These are phyloP conservation scores for Boletus subparvulus DNA, from an alignment of 768 basidiomycete genomes.

Conservation along the genomic window DNA sequence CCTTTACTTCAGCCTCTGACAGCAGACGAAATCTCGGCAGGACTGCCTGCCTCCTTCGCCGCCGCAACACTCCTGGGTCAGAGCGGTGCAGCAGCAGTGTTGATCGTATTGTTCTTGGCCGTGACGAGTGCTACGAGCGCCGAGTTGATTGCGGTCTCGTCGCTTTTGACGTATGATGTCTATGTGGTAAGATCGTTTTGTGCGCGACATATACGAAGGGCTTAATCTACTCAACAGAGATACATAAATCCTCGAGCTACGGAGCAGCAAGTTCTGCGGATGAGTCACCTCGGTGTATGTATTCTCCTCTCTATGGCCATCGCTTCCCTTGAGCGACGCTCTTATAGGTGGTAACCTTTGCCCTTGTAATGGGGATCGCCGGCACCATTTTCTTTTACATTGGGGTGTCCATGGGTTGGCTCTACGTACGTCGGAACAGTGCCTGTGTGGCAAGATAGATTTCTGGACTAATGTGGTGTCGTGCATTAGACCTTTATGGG, in stretches of 20 bases:
- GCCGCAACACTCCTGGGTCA: slow-evolving; percentile 81
- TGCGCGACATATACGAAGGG: not conserved
- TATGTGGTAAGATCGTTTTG: slow-evolving; percentile 54
- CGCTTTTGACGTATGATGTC: slow-evolving; percentile 80
- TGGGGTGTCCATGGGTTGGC: slow-evolving; percentile 91
- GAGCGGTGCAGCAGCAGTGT: slow-evolving; percentile 73
- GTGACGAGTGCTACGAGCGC: slow-evolving; percentile 85
- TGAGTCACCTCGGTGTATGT: slow-evolving; percentile 66
- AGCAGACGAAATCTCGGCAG: slow-evolving; percentile 76
- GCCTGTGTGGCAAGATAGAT: not conserved
- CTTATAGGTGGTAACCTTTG: slow-evolving; percentile 62
- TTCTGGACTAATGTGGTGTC: not conserved
- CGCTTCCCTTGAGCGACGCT: not conserved
- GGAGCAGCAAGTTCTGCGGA: slow-evolving; percentile 64
- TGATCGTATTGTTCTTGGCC: slow-evolving; percentile 82
- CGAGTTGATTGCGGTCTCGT: slow-evolving; percentile 89
- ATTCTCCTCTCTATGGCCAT: not conserved
- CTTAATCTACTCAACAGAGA: slow-evolving; percentile 35
- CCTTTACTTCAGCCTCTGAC: slow-evolving; percentile 45
- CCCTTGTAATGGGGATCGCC: slow-evolving; percentile 76
- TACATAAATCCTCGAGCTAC: slow-evolving; percentile 84
- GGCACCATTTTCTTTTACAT: slow-evolving; percentile 88
- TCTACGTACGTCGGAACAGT: slow-evolving; percentile 61
- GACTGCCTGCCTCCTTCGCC: slow-evolving; percentile 81
- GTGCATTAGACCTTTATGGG: slow-evolving; percentile 76